These are phyloP conservation scores for Ricinus communis DNA, from an alignment of 345 rosid genomes.

Conservation along the genomic window DNA sequence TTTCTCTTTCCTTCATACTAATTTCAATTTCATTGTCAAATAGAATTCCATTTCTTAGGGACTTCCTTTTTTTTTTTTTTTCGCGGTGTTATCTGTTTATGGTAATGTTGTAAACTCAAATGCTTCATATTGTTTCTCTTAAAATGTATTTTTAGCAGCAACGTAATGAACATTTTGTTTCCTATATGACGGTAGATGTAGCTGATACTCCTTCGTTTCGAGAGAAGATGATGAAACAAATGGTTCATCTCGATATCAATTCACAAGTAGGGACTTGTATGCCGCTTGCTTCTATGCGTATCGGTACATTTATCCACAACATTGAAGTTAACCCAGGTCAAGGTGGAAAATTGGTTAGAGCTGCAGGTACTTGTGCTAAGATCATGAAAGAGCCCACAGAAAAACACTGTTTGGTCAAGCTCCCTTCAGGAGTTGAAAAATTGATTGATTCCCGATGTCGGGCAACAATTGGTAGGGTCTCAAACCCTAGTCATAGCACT, in stretches of 20 bases:
- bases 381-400: constrained; percentile 74
- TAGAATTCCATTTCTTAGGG: neutral
- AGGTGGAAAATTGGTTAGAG: constrained; percentile 79
- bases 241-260: constrained; percentile 72
- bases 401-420: constrained; percentile 49
- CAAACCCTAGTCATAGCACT: constrained; percentile 59
- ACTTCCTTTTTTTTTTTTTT: neutral
- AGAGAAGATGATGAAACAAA: constrained; percentile 56
- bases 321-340: constrained; percentile 83
- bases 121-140: neutral
- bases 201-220: constrained; percentile 39
- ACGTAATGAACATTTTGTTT: no score
- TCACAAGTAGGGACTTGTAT: constrained; percentile 83
- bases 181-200: constrained; percentile 14
- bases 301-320: constrained; percentile 88
- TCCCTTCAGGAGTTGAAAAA: constrained; percentile 74
- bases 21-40: neutral
- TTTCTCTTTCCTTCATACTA: neutral
- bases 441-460: constrained; percentile 64
- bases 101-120: no score
- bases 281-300: constrained; percentile 83
- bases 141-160: neutral
- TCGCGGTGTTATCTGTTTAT: neutral
- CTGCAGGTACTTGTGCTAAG: constrained; percentile 87
- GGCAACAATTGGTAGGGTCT: constrained; percentile 74